Evolutionary conservation across 208 protist species (phyloP), one percentile per base, ranked within the genome.

Genomic region (Spongospora subterranea): DNA sequence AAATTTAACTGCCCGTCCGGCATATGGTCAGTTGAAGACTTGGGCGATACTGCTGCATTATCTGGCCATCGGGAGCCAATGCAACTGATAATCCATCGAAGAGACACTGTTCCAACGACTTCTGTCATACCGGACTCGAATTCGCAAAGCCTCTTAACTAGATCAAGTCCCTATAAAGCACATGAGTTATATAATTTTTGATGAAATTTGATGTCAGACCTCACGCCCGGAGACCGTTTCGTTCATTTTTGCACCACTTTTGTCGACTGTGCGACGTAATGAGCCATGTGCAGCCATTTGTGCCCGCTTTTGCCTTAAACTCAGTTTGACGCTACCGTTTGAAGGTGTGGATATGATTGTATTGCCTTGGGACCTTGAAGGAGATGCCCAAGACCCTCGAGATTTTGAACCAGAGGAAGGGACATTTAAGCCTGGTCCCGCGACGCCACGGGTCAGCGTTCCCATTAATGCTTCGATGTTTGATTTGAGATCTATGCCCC

Each of bases 281-380:
- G 71, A 82, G 6, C 71, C 71, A 20, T 35, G n/a, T 20, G 40
- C 40, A 20, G n/a, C 35, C n/a, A 43, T 43, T 82, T 82, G 71
- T 82, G 71, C 71, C n/a, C 71, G 71, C 71, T 82, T 82, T 82
- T 82, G 71, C n/a, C 71, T 35, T 43, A 82, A 43, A 82, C 71
- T 82, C n/a, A 82, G n/a, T n/a, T 82, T 82, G 17, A 82, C 71
- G 71, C 71, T 82, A 35, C 71, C 71, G 17, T 43, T 43, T 60
- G 50, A 24, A 6, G 50, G 6, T 6, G 6, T 60, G 24, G 50
- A 60, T 60, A 24, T 29, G 13, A 24, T 60, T 60, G 50, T 60
- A 60, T 24, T 60, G n/a, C n/a, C n/a, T n/a, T n/a, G n/a, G 24
- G 13, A 29, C 50, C 50, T 60, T 29, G 6, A 24, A 60, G 50